Evolutionary conservation across 1,284 basidiomycete species (phyloP), one percentile per base, ranked within the genome.

Genomic region (Violaceomyces palustris): DNA sequence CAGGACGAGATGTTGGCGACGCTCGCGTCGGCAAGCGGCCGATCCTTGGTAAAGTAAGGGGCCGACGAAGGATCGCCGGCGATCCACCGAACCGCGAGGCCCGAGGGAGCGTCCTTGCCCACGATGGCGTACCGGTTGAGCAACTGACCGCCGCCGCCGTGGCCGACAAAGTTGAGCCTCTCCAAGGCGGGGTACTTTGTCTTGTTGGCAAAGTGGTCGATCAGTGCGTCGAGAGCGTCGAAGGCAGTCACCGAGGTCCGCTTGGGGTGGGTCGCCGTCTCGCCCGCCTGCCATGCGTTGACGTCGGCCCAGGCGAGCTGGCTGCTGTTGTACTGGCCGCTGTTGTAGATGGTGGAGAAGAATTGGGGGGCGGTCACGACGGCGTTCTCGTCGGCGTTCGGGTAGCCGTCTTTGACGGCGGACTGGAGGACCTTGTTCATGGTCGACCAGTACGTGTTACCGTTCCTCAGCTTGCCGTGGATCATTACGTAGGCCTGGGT

Each of bases 61-160:
- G 46, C 45, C 2, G 52, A 56, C 7, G 54, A 60, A 0, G 70
- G 70, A 31, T 73, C 70, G 6, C 69, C 70, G 2, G 55, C 57
- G 35, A 73, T 50, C 36, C 63, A 73, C 2, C 70, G 56, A 3
- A 73, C 47, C 5, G 45, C 31, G 4, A 71, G 19, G 1, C 15
- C 36, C 21, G 42, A 4, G 3, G 27, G 32, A n/a, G 38, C 24
- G 19, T 62, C 44, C 38, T 61, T 59, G 4, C 67, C 65, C 4
- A 71, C 56, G 27, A 61, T 52, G 3, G 61, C 56, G 39, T 72
- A 73, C 11, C 70, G 48, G 31, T 64, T 61, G 35, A 67, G 63
- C 10, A 72, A 41, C 26, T 73, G 70, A 6, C 55, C 70, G 23
- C 70, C 70, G n/a, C 70, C 70, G 9, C 70, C 70, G 32, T 73